Base-by-base conservation (phyloP, 257 asterid species). In the Primulina huaijiensis region DNA sequence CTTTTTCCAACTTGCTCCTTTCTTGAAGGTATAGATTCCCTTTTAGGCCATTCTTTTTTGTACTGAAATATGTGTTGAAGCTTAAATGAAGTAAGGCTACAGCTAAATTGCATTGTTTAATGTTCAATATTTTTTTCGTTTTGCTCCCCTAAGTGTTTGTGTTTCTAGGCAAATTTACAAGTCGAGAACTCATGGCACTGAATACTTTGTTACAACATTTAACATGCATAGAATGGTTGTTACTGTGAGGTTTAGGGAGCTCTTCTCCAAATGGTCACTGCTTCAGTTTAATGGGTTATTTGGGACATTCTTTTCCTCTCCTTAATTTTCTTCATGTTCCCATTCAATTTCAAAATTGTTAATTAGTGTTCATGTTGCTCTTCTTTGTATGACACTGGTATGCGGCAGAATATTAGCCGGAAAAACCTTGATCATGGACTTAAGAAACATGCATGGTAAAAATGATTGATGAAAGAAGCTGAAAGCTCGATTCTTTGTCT, bases 1-100 rank as follows among this genome's bases (percentile, higher is more conserved):
- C 74, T 92, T 88, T 76, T 88, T 90, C 82, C 90, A 88, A 81
- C 85, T 92, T 56, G 97, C 95, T 12, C 90, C 92, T 61, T 79
- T 69, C 76, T 75, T 92, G 73, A 88, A 37, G 43, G 43, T 37
- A 37, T 37, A 37, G 3, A 4, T 37, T 37, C 43, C 43, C 11
- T 7, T 37, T 37, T 7, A 37, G 11, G 11, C 11, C 43, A 37
- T 37, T 37, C 43, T 8, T 37, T 7, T 37, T 37, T 37, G 2
- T 23, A 23, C 25, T 23, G 25, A 23, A 23, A 23, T 23, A 23
- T 23, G 25, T 1, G 8, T 1, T 37, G 43, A 37, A 37, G 11
- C 11, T 7, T 37, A 8, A 8, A 7, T 37, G 7, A 37, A 37
- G 11, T 8, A 37, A 37, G 2, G 11, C 10, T 8, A 37, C 2